phyloP scores from a whole-genome alignment of 2,329 filamentous ascomycete species.

The Penicillium janthinellum region DNA sequence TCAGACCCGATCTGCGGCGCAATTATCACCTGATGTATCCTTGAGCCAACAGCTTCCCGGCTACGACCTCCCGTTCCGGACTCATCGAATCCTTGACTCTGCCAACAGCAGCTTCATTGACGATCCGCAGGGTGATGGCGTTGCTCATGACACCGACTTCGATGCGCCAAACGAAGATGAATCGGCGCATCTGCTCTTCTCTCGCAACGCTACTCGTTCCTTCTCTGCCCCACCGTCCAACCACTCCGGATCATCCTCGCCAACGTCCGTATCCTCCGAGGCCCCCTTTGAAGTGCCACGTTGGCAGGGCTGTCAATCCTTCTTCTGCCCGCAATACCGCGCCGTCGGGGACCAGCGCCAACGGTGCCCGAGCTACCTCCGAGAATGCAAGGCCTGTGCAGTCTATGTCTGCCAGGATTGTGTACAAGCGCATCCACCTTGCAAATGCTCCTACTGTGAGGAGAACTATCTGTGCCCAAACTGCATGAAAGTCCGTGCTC shows the following conservation, averaged over 20 bases:
- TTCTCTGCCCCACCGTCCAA: constrained; percentile 45
- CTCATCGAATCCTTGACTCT: constrained; percentile 34
- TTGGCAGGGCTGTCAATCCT: constrained; percentile 53
- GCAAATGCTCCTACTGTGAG: constrained; percentile 48
- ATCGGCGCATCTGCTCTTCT: constrained; percentile 25
- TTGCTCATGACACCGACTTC: constrained; percentile 27
- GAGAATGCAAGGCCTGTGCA: constrained; percentile 49
- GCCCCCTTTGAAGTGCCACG: constrained; percentile 38
- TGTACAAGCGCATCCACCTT: constrained; percentile 42
- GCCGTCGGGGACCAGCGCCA: constrained; percentile 49
- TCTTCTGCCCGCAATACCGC: constrained; percentile 50
- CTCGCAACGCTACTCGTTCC: constrained; percentile 36
- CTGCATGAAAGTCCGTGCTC: constrained; percentile 42
- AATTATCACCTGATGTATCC: constrained; percentile 19
- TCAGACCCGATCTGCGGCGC: constrained; percentile 31
- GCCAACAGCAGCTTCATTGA: constrained; percentile 41
- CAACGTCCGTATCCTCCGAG: constrained; percentile 41
- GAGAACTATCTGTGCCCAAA: constrained; percentile 49
- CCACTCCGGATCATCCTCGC: constrained; percentile 44
- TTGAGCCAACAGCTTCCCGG: constrained; percentile 21
- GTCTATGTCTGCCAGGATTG: constrained; percentile 52
- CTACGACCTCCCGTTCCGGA: constrained; percentile 35
- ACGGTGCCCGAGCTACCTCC: constrained; percentile 46
- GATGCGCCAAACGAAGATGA: constrained; percentile 22
- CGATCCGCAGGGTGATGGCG: constrained; percentile 32